These are phyloP conservation scores for Hirschfeldia incana DNA, from an alignment of 345 rosid genomes.

Conservation along the genomic window DNA sequence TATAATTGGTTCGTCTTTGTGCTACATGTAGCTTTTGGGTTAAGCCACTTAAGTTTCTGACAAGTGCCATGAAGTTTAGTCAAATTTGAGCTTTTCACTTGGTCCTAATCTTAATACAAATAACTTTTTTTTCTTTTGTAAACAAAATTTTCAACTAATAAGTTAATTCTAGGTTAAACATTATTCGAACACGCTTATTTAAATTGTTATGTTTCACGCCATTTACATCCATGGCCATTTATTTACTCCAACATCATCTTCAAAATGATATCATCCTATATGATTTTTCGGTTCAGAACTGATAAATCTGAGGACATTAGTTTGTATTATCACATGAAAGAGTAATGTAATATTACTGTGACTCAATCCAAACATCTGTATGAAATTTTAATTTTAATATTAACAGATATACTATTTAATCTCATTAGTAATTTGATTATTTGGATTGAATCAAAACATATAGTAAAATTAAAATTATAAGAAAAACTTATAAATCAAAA, in stretches of 20 bases:
- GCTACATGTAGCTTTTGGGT: conserved; percentile 17
- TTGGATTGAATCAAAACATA: not conserved
- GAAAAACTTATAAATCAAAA: not conserved
- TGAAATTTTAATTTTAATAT: not conserved
- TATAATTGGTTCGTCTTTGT: not conserved
- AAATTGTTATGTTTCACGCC: not conserved
- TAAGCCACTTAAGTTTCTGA: conserved; percentile 6
- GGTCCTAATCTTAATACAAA: not conserved
- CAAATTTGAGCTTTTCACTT: not conserved
- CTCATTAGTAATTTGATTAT: not conserved
- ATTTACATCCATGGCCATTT: not conserved
- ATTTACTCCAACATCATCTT: not conserved
- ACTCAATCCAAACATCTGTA: not conserved
- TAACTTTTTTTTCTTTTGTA: not conserved
- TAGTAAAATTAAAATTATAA: not conserved
- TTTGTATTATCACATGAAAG: not conserved
- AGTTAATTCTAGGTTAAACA: not conserved
- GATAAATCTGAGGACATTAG: not conserved
- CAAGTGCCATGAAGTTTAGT: conserved; percentile 14
- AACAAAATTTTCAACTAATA: not conserved
- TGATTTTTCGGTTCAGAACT: not conserved
- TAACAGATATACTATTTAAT: not conserved
- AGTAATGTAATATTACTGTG: not conserved
- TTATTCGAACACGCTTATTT: not conserved
- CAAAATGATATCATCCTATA: not conserved